phyloP scores from a whole-genome alignment of 495 filamentous ascomycete genomes.

The Antarctomyces pellizariae region DNA sequence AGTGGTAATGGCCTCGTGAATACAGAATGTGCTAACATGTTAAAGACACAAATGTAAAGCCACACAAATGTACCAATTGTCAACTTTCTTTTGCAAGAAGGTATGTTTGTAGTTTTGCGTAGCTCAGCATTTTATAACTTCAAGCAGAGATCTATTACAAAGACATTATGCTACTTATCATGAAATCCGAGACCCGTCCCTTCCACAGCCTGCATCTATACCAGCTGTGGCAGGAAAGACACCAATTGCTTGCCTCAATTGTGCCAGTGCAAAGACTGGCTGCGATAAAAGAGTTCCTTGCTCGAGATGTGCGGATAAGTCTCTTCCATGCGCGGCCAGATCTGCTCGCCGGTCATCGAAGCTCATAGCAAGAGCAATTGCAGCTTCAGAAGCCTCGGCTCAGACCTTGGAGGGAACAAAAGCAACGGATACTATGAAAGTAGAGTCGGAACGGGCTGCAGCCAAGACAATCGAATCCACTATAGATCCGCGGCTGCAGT shows the following conservation, averaged over 20 bases:
- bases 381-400: slow-evolving; percentile 12
- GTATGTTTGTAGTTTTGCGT: slow-evolving; percentile 14
- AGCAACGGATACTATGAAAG: too few species aligned
- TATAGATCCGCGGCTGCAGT: too few species aligned
- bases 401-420: slow-evolving; percentile 10
- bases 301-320: slow-evolving; percentile 30
- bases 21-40: slow-evolving; percentile 1
- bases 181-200: slow-evolving; percentile 19
- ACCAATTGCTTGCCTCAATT: slow-evolving; percentile 33
- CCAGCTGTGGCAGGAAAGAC: slow-evolving; percentile 17
- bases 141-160: slow-evolving; percentile 31
- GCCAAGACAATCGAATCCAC: too few species aligned
- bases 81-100: slow-evolving; percentile 37
- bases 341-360: slow-evolving; percentile 33
- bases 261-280: slow-evolving; percentile 38
- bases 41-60: slow-evolving; percentile 41
- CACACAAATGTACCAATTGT: slow-evolving; percentile 32
- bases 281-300: slow-evolving; percentile 44
- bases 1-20: slow-evolving; percentile 10
- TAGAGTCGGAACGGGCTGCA: too few species aligned
- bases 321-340: slow-evolving; percentile 27
- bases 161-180: slow-evolving; percentile 30
- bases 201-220: slow-evolving; percentile 16
- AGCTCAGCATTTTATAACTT: not conserved
- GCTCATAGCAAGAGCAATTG: slow-evolving; percentile 5